Evolutionary conservation across 2,329 filamentous ascomycete genomes (phyloP), one percentile per base, ranked within the genome.

Genomic region (Curvularia verruculosa): DNA sequence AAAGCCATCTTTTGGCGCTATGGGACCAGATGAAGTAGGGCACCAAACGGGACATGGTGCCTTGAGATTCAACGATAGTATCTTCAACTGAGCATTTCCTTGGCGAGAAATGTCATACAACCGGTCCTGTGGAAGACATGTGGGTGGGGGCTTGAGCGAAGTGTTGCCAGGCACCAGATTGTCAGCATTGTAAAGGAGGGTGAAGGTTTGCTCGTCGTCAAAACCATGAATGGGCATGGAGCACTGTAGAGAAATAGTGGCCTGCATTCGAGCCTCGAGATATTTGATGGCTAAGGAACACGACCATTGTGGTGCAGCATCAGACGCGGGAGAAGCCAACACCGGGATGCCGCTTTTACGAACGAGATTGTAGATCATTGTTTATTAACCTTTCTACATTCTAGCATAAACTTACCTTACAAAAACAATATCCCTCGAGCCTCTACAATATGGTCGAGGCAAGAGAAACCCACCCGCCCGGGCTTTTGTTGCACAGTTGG

Each of bases 181-280:
- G 44, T 63, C 52, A 47, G 64, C 64, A 55, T 64, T 50, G 45
- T 65, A 67, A n/a, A 58, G 52, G 13, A 68, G 48, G 21, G 59
- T 55, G 26, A 68, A 65, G 8, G 52, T 44, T 40, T 65, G 62
- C 43, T 40, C 41, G 5, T 60, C 51, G 19, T 43, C 40, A 31
- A 45, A 55, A 29, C 54, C 60, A 31, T 56, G n/a, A 26, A 65
- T 23, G 21, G 52, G 47, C 31, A 53, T 10, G 3, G 54, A 43
- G 36, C 34, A 61, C 31, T 58, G 59, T 40, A 66, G 45, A 34
- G 21, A 58, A 13, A 65, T 36, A 3, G 61, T 65, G 18, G 59
- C 57, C 37, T 65, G 58, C 43, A 55, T 47, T 19, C 47, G 41
- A 13, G 19, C 7, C 5, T 61, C 50, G 29, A 60, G 52, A 45